phyloP scores from a whole-genome alignment of 306 rosid genomes.

The Lagenaria siceraria region DNA sequence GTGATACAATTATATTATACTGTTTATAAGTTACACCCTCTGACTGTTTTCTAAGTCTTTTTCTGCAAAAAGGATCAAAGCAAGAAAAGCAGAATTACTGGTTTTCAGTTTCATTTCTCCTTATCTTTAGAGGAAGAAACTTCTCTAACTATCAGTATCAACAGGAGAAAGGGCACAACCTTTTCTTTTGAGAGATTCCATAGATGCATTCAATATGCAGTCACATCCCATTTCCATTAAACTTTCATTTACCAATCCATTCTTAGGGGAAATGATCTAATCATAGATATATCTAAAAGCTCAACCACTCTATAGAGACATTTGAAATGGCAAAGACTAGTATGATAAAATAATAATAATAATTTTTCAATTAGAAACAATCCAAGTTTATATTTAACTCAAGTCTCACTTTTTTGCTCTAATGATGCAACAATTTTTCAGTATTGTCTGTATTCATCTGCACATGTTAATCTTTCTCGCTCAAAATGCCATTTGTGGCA shows the following conservation, averaged over 20 bases:
- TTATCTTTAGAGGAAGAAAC: background rate
- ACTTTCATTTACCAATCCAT: background rate
- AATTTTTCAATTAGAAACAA: background rate
- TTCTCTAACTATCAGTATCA: background rate
- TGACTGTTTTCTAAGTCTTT: background rate
- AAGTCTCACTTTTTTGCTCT: background rate
- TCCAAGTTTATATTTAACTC: background rate
- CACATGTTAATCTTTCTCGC: background rate
- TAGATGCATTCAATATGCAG: background rate
- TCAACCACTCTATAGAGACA: background rate
- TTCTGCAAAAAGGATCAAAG: background rate
- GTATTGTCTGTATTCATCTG: background rate
- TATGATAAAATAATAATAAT: background rate
- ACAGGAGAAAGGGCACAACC: background rate
- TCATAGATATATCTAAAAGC: background rate
- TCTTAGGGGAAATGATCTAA: background rate
- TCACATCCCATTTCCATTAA: background rate
- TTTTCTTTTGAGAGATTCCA: background rate
- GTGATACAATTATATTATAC: background rate
- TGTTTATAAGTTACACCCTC: background rate
- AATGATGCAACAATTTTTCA: background rate
- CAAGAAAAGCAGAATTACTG: background rate
- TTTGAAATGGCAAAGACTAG: background rate
- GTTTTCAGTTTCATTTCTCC: background rate
- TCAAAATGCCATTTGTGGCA: background rate